Percentiles rank a stretch among this genome's conserved stretches.
Conservation (phyloP, 257 asterid genomes). For the Linaria vulgaris region DNA sequence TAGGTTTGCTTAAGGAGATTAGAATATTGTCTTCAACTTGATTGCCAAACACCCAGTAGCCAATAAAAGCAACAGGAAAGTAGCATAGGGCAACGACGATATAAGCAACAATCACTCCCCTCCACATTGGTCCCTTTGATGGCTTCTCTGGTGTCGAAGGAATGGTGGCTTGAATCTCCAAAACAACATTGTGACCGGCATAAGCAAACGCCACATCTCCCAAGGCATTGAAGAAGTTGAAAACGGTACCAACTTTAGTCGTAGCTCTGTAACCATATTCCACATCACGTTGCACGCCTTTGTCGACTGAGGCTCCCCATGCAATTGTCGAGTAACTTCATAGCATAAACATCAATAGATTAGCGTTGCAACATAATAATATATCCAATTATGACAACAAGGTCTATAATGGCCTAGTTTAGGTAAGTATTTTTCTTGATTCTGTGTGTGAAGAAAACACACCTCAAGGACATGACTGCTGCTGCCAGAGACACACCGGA, state of each 20-base stretch:
- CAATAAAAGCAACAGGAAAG: constrained; percentile 87
- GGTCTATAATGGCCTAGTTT: too few relatives aligned
- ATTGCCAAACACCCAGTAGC: constrained; percentile 76
- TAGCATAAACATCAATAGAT: background rate
- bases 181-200: constrained; percentile 91
- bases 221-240: constrained; percentile 70
- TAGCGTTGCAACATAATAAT: too few relatives aligned
- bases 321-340: constrained; percentile 86
- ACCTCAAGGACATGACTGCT: constrained; percentile 93
- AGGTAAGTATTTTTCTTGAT: too few relatives aligned
- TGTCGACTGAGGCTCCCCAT: constrained; percentile 73
- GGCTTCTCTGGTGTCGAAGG: constrained; percentile 93
- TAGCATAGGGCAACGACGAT: constrained; percentile 84
- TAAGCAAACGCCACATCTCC: constrained; percentile 95
- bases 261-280: constrained; percentile 65
- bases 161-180: constrained; percentile 89
- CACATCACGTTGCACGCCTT: constrained; percentile 59
- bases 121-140: constrained; percentile 90
- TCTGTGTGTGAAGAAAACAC: too few relatives aligned
- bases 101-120: constrained; percentile 86
- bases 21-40: constrained; percentile 56
- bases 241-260: constrained; percentile 56
- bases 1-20: constrained; percentile 49
- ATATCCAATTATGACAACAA: too few relatives aligned
- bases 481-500: constrained; percentile 91